Conservation (phyloP, 129 eudicot species). For the Calendula officinalis region DNA sequence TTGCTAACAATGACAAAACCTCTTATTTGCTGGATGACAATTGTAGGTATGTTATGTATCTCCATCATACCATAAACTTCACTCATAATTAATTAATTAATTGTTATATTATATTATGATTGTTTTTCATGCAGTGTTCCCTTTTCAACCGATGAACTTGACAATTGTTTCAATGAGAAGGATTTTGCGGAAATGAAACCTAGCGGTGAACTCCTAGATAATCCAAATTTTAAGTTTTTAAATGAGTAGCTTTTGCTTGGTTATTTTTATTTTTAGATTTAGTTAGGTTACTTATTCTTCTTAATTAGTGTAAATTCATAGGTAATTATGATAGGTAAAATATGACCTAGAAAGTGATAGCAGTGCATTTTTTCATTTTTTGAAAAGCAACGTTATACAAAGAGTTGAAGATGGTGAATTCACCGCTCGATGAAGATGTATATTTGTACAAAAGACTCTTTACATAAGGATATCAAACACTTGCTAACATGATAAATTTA, state of each 20-base stretch:
- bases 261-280: not conserved
- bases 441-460: no score
- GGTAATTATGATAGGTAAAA: no score
- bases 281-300: no score
- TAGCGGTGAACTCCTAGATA: conserved; percentile 52
- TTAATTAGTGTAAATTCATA: no score
- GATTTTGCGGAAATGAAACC: conserved; percentile 62
- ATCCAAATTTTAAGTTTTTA: conserved; percentile 64
- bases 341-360: no score
- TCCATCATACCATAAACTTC: not conserved
- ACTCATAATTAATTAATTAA: not conserved
- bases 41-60: conserved; percentile 59
- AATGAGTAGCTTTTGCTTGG: conserved; percentile 33
- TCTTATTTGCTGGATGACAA: conserved; percentile 58
- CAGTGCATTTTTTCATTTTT: no score
- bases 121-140: conserved; percentile 51
- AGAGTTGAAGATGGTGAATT: no score
- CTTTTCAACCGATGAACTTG: conserved; percentile 59
- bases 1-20: conserved; percentile 41
- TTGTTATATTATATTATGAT: not conserved
- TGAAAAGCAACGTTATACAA: no score
- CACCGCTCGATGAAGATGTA: no score
- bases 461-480: no score
- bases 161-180: conserved; percentile 37
- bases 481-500: no score